Evolutionary conservation across 2,329 filamentous ascomycete species (phyloP).

Genomic region (Ascochyta lentis): DNA sequence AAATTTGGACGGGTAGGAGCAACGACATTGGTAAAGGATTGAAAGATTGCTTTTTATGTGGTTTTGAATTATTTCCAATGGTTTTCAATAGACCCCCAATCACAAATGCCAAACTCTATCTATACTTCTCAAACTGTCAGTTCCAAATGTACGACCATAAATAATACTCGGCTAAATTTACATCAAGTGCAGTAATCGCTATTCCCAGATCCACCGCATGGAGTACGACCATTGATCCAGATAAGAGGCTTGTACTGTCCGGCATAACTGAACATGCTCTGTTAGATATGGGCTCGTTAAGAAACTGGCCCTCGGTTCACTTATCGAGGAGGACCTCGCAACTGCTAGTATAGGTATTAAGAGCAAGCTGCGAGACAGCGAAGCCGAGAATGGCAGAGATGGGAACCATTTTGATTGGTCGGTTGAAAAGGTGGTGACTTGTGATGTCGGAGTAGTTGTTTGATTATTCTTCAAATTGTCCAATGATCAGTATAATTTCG

Average conservation of each 20-base stretch:
- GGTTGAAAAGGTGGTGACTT: background rate
- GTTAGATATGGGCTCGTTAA: background rate
- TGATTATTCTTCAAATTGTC: background rate
- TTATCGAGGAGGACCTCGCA: background rate
- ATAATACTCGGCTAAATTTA: background rate
- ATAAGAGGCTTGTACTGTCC: background rate
- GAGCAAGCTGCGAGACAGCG: background rate
- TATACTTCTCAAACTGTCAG: background rate
- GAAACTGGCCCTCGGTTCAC: background rate
- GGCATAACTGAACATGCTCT: background rate
- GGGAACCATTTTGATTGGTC: background rate
- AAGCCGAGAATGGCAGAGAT: background rate
- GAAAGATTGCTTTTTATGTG: too few species aligned
- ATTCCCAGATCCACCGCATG: background rate
- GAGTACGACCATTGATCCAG: background rate
- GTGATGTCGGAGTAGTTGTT: background rate
- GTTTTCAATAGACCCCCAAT: too few species aligned
- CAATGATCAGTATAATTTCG: background rate
- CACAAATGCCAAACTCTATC: too few species aligned
- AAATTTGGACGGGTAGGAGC: too few species aligned
- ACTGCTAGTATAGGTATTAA: background rate
- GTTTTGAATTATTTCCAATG: too few species aligned
- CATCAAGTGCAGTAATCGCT: background rate
- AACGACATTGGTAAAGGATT: too few species aligned
- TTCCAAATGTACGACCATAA: background rate